phyloP scores from a whole-genome alignment of 257 asterid species.

The Ophiorrhiza pumila region DNA sequence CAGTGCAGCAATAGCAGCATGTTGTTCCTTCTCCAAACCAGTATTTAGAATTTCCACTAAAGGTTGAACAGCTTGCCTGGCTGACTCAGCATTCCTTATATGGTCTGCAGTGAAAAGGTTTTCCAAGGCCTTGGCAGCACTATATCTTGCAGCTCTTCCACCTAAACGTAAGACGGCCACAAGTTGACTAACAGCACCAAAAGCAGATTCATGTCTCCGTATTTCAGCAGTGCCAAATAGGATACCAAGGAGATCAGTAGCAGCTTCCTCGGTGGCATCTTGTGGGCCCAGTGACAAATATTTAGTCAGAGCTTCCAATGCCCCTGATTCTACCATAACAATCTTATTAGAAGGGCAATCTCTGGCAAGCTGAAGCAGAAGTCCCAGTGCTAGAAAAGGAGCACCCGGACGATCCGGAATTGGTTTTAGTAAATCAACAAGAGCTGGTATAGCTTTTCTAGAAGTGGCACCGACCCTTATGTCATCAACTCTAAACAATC shows the following conservation, averaged over 20 bases:
- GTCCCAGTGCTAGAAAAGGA: slow-evolving; percentile 86
- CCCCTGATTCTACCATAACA: slow-evolving; percentile 96
- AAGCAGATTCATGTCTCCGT: slow-evolving; percentile 93
- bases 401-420: slow-evolving; percentile 99
- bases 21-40: slow-evolving; percentile 97
- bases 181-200: slow-evolving; percentile 93
- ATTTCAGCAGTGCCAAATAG: slow-evolving; percentile 93
- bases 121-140: slow-evolving; percentile 98
- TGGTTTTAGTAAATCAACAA: slow-evolving; percentile 94
- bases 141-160: slow-evolving; percentile 92
- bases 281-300: slow-evolving; percentile 94
- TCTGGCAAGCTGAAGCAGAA: slow-evolving; percentile 80
- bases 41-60: slow-evolving; percentile 87
- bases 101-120: slow-evolving; percentile 93
- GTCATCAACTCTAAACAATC: slow-evolving; percentile 95
- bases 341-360: slow-evolving; percentile 85
- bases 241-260: slow-evolving; percentile 93
- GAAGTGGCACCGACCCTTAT: slow-evolving; percentile 96
- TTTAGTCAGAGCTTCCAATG: slow-evolving; percentile 88
- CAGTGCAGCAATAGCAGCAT: slow-evolving; percentile 97
- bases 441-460: slow-evolving; percentile 95
- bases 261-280: slow-evolving; percentile 97
- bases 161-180: slow-evolving; percentile 96
- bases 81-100: slow-evolving; percentile 88
- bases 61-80: slow-evolving; percentile 96